These are phyloP conservation scores for Aspergillus candidus DNA, from an alignment of 2,329 filamentous ascomycete genomes.

Conservation along the genomic window DNA sequence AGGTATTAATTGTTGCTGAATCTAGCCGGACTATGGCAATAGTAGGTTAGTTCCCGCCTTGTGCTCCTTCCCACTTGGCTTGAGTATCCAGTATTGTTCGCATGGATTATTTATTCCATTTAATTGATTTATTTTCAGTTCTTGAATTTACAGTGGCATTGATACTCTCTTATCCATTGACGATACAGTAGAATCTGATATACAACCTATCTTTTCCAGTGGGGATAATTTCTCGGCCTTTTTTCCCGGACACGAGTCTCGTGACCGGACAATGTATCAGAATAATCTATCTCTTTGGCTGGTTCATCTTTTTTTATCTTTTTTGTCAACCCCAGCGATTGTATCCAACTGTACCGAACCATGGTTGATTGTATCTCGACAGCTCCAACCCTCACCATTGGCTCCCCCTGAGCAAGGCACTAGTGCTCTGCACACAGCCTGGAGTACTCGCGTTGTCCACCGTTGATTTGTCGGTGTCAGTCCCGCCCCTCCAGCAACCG, in stretches of 20 bases:
- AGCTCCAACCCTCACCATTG: background rate
- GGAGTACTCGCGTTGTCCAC: slow-evolving; percentile 9
- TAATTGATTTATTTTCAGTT: background rate
- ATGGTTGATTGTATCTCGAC: slow-evolving; percentile 8
- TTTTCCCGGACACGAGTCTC: no score
- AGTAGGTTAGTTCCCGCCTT: no score
- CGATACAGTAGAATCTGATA: no score
- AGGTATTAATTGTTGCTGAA: no score
- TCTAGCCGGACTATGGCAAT: no score
- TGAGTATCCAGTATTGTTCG: no score
- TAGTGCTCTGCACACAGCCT: background rate
- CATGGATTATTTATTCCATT: no score
- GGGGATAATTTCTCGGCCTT: no score
- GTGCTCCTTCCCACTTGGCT: no score
- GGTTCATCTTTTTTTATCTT: slow-evolving; percentile 6
- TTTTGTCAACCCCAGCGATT: slow-evolving; percentile 11
- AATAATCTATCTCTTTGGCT: no score
- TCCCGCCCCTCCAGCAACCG: slow-evolving; percentile 5
- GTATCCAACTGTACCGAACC: slow-evolving; percentile 15
- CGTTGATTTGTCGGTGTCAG: slow-evolving; percentile 13
- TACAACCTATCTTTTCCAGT: no score
- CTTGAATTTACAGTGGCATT: background rate
- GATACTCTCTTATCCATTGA: background rate
- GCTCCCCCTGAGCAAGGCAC: background rate
- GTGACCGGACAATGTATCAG: no score